Evolutionary conservation across 352 stramenopile species (phyloP), one percentile per base, ranked within the genome.

Genomic region (Phytopythium aichiense): DNA sequence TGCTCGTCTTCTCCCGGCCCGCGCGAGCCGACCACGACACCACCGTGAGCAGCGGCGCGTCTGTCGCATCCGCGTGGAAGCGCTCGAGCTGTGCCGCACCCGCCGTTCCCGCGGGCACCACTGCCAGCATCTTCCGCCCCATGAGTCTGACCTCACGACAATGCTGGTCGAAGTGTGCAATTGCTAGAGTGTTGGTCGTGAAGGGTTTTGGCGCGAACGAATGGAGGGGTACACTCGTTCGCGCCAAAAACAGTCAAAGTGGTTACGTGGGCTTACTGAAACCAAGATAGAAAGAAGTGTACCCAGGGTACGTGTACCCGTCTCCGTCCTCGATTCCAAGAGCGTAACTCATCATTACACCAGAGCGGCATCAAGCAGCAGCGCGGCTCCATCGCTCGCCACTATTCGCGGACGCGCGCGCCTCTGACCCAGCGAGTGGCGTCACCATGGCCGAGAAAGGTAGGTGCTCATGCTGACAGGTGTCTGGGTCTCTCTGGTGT

Each of bases 41-140:
- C 2, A 89, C 62, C 3, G 66, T 69, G 28, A 84, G 74, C 38
- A 92, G 66, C 20, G 83, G 76, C 1, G 61, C 38, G 20, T 92
- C 72, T 0, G 65, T 69, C 16, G 84, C 84, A 50, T 89, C 79
- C n/a, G 68, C 66, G 40, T 91, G 81, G 72, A 92, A 92, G 16
- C 84, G 84, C 56, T 69, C 69, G 43, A 92, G 76, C 54, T 71
- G 71, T 37, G 60, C 64, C 37, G 62, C 67, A 16, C 60, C 65
- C 18, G 71, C 64, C 56, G 84, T 61, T 7, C 48, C 60, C 55
- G 67, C 68, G 16, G 83, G 83, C 54, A 81, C 76, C 25, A 92
- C 60, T 22, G 73, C 69, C 20, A 92, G 61, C 53, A 69, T 50
- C 64, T 81, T 88, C 54, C 71, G 73, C 3, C 71, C 69, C 71